Evolutionary conservation across 352 stramenopile species (phyloP).

Genomic region (Elongisporangium undulatum): DNA sequence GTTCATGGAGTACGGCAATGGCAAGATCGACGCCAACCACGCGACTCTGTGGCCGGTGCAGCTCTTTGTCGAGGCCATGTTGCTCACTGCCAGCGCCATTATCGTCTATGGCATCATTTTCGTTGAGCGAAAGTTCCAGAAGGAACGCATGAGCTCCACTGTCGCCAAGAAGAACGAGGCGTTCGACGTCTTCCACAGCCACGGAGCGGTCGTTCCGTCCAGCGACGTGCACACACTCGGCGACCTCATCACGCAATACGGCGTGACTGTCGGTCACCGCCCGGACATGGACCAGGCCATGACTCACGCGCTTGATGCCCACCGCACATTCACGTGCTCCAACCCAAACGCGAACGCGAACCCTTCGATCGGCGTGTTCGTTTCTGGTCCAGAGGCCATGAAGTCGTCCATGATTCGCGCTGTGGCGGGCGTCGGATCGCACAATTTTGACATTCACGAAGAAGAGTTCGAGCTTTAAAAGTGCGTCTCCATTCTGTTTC

Average conservation of each 20-base stretch:
- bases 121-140: neutral
- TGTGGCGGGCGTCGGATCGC: constrained; percentile 8
- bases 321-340: neutral
- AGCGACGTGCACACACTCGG: constrained; percentile 1
- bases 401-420: constrained; percentile 9
- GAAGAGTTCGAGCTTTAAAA: constrained; percentile 21
- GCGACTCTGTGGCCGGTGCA: constrained; percentile 6
- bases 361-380: constrained; percentile 11
- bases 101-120: neutral
- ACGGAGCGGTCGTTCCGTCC: constrained; percentile 3
- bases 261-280: constrained; percentile 2
- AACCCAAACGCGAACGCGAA: neutral
- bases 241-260: constrained; percentile 6
- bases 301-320: neutral
- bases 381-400: constrained; percentile 16
- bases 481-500: too few species aligned
- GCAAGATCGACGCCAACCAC: constrained; percentile 1
- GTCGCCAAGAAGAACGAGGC: neutral
- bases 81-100: neutral
- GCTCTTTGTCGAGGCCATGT: constrained; percentile 8
- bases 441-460: constrained; percentile 18
- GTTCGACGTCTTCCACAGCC: neutral
- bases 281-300: constrained; percentile 1
- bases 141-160: neutral
- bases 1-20: constrained; percentile 4